Base-by-base conservation (phyloP, 768 basidiomycete species). In the Boletus vinaceobasis region DNA sequence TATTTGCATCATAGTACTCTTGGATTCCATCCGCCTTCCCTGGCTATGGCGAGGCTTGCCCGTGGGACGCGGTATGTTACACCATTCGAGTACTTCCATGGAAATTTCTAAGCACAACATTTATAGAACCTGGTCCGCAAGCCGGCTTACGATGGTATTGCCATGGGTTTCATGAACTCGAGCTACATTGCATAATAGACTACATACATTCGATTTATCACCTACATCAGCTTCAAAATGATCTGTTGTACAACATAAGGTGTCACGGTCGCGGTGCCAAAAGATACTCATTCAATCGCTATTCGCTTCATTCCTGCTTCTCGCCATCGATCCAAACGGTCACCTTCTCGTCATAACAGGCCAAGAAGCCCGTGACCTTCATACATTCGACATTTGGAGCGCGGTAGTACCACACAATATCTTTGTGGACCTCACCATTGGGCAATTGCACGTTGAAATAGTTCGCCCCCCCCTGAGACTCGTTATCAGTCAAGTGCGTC, bases 341-440 rank as follows among this genome's bases (percentile, higher is more conserved):
- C 27, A 87, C 79, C 56, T 82, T 85, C 60, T 88, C 85, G 50
- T 87, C 84, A 57, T 83, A 84, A 64, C 85, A 86, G 0, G 83
- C 79, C 7, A 82, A 68, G 53, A 76, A 76, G 17, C 83, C 83
- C 47, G 67, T 72, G 43, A 86, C 77, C 21, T 68, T 73, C 4
- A 75, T 70, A 38, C 79, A 79, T 56, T 86, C 85, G 0, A 71
- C 69, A 14, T 70, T 76, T 0, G 85, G 78, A 37, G 75, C 74
- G 27, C 75, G 78, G 66, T 87, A 87, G 75, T 78, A 86, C 86
- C 86, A 87, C 15, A 83, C 79, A 5, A 85, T 66, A 50, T 84
- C 75, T 31, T 80, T 71, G 37, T 74, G 62, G 15, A 66, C 67
- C 43, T 78, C 72, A 7, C 77, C 78, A 3, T 75, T 70, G 7